Evolutionary conservation across 2,329 filamentous ascomycete species (phyloP).

Genomic region (Corynespora cassiicola): DNA sequence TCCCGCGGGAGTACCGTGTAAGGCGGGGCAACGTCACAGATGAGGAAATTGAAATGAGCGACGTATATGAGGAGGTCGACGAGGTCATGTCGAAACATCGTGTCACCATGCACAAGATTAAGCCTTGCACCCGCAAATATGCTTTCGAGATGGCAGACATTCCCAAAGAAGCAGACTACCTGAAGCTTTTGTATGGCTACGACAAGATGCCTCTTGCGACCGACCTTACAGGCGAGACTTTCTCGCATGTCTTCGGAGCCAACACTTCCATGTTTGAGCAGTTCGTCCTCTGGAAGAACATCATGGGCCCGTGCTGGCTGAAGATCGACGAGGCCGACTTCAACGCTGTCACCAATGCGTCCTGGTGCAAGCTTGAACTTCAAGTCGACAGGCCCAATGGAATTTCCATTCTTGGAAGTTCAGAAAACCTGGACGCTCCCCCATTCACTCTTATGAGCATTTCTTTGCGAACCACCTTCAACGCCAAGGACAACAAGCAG

Average conservation of each 20-base stretch:
- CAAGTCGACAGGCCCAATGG: conserved; percentile 78
- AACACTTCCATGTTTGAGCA: conserved; percentile 97
- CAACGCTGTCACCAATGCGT: conserved; percentile 83
- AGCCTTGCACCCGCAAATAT: conserved; percentile 87
- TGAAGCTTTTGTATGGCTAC: conserved; percentile 97
- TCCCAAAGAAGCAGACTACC: conserved; percentile 86
- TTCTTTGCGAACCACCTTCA: conserved; percentile 85
- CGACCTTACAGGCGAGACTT: conserved; percentile 81
- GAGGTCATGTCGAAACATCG: conserved; percentile 84
- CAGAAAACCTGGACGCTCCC: conserved; percentile 81
- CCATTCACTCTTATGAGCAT: conserved; percentile 96
- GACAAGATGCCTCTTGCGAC: conserved; percentile 77
- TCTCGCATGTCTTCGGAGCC: conserved; percentile 90
- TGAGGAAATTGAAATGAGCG: conserved; percentile 82
- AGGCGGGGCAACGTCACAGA: conserved; percentile 70
- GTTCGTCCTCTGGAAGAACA: conserved; percentile 97
- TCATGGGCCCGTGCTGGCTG: conserved; percentile 99
- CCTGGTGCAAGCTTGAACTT: conserved; percentile 95
- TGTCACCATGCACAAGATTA: conserved; percentile 92
- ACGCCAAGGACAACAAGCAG: conserved; percentile 92
- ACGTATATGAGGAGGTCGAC: conserved; percentile 91
- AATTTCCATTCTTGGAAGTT: conserved; percentile 75
- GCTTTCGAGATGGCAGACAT: conserved; percentile 90
- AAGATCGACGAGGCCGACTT: conserved; percentile 89
- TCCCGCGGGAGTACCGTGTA: conserved; percentile 74